Evolutionary conservation across 2,329 filamentous ascomycete species (phyloP).

Genomic region (Calonectria pseudoreteaudii): DNA sequence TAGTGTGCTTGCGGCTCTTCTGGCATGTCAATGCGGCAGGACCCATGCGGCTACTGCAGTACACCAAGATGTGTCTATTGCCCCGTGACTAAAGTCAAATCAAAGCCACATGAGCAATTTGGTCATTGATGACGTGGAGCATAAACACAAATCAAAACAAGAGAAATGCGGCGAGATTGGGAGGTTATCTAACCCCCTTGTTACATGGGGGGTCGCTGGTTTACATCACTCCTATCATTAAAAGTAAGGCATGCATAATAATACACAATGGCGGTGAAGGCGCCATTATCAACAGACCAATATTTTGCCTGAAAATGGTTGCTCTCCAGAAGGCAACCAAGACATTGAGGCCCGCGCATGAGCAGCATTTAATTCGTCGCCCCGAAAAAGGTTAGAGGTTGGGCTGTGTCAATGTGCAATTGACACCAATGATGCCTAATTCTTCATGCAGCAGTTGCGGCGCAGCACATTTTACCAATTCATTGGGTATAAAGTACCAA

Average conservation of each 20-base stretch:
- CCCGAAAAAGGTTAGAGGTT: neutral
- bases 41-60: neutral
- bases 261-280: neutral
- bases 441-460: no score
- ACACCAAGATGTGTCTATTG: neutral
- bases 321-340: neutral
- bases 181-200: no score
- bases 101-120: no score
- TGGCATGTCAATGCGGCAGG: neutral
- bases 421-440: no score
- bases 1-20: conserved; percentile 1
- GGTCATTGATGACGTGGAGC: no score
- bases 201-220: neutral
- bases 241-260: neutral
- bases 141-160: no score
- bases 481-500: no score
- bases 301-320: neutral
- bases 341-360: neutral
- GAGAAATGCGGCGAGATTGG: no score
- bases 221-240: neutral
- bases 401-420: no score
- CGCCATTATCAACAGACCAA: neutral
- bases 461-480: no score
- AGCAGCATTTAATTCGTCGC: neutral
- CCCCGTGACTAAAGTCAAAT: neutral